Base-by-base conservation (phyloP, 1,139 yeast species). In the Diutina ranongensis region DNA sequence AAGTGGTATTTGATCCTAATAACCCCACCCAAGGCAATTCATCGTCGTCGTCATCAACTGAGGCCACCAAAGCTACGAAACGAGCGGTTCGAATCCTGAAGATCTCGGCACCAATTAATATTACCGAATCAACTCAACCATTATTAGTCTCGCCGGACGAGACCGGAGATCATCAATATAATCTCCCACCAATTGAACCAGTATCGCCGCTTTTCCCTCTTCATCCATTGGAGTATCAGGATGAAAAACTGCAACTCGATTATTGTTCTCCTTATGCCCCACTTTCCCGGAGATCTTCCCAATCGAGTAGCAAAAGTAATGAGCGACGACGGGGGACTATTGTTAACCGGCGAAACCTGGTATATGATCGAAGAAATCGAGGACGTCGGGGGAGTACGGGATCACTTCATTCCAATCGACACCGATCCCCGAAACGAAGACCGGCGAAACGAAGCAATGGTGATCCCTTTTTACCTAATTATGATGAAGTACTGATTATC, bases 401-500 rank as follows among this genome's bases (percentile, higher is more conserved):
- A 7, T n/a, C 13, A 4, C 5, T 15, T 12, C 8, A n/a, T 12
- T 31, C 34, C 15, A 12, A 15, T 5, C 34, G 15, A n/a, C 13
- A 12, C 15, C 34, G 34, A 10, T 25, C 28, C 28, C 28, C 28
- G 9, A 25, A 25, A 10, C 28, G 28, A 10, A 25, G 10, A 25
- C 28, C 28, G 9, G 28, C 10, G 28, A 5, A 7, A 25, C 28
- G 9, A 5, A 5, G 28, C 10, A n/a, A n/a, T n/a, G n/a, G 9
- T 25, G 42, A 25, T 3, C 32, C 42, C 9, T 21, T 22, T 15
- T 13, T 38, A 13, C 42, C 42, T n/a, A 20, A n/a, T 21, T 13
- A 44, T 21, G 49, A 51, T 16, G 33, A 41, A 8, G 15, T 32
- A 3, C 19, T 19, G 3, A 10, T 25, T 7, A 15, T 34, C 10